Percentiles rank a stretch among this genome's conserved stretches.
Conservation (phyloP, 1,139 yeast genomes). For the Candida neerlandica region DNA sequence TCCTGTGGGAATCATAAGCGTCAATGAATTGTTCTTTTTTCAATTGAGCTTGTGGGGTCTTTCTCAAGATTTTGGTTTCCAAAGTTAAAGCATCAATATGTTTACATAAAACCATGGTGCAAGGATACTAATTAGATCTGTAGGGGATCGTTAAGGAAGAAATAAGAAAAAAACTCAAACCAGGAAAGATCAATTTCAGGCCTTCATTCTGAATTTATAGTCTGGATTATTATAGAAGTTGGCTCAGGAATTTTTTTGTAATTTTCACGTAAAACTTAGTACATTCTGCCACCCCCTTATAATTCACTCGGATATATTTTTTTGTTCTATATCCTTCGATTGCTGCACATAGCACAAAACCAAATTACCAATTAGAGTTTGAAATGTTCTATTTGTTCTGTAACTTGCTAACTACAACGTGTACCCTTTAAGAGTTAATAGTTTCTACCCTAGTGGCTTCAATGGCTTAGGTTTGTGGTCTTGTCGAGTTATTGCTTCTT, state of each 20-base stretch:
- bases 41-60: conserved; percentile 26
- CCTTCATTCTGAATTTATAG: background rate
- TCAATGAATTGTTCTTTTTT: conserved; percentile 36
- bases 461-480: too few relatives aligned
- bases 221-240: background rate
- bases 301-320: background rate
- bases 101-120: conserved; percentile 41
- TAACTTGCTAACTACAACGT: too few relatives aligned
- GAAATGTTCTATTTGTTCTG: too few relatives aligned
- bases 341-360: background rate
- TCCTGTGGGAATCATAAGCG: conserved; percentile 34
- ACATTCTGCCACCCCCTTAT: background rate
- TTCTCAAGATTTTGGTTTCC: conserved; percentile 32
- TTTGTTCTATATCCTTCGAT: background rate
- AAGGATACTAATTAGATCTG: background rate
- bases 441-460: too few relatives aligned
- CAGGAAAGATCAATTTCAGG: background rate
- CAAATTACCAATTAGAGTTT: too few relatives aligned
- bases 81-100: conserved; percentile 43
- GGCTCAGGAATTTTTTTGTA: background rate
- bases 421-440: too few relatives aligned
- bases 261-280: background rate
- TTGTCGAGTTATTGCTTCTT: too few relatives aligned
- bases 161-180: background rate
- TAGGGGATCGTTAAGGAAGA: background rate